A percentile compares a stretch with the other conserved stretches of the same genome.
phyloP scores from a whole-genome alignment of 2,329 filamentous ascomycete species.

The Hypoxylon sp. region DNA sequence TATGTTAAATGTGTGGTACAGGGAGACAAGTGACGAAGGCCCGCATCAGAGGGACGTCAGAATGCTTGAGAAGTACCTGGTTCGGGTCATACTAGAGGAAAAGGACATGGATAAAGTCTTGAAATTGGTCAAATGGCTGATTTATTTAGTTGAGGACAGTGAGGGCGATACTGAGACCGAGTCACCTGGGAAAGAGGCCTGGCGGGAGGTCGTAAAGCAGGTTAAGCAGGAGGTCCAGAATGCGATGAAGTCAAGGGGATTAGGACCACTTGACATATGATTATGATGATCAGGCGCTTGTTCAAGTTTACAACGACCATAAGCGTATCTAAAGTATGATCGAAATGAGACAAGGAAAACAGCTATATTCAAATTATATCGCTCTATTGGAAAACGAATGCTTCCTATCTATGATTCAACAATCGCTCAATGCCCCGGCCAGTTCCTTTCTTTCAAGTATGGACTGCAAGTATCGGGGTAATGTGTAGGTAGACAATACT shows the following conservation, averaged over 20 bases:
- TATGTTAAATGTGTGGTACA: constrained; percentile 83
- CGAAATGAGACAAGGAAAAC: constrained; percentile 11
- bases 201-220: constrained; percentile 62
- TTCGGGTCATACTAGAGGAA: constrained; percentile 80
- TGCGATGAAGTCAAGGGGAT: constrained; percentile 70
- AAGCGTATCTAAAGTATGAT: constrained; percentile 4
- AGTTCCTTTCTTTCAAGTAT: background rate
- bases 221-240: constrained; percentile 68
- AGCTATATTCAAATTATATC: constrained; percentile 24
- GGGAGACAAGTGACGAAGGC: constrained; percentile 78
- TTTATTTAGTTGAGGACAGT: constrained; percentile 68
- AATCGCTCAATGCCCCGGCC: background rate
- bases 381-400: constrained; percentile 27
- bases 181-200: constrained; percentile 59
- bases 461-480: background rate
- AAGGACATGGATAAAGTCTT: constrained; percentile 82
- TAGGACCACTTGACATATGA: constrained; percentile 69
- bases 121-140: constrained; percentile 78
- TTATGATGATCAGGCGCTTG: background rate
- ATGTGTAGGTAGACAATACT: background rate
- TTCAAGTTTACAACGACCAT: background rate
- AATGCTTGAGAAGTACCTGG: constrained; percentile 81
- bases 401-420: constrained; percentile 23
- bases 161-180: constrained; percentile 47
- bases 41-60: constrained; percentile 85